Evolutionary conservation across 192 early-diverging fungal genomes (phyloP).

Genomic region (Borealophlyctis nickersoniae): DNA sequence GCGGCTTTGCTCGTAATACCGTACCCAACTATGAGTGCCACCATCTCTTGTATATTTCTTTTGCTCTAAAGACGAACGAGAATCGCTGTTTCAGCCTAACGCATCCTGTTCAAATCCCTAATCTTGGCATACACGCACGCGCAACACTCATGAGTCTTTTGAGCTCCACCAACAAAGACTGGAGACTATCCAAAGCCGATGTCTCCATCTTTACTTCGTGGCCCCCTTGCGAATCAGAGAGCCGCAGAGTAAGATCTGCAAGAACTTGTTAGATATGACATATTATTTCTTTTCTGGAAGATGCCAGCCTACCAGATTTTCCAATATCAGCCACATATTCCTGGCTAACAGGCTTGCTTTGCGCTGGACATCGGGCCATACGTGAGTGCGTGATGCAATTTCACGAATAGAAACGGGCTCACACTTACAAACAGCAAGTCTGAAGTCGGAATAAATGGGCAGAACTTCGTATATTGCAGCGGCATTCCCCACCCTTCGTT

Average conservation of each 20-base stretch:
- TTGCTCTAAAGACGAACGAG: constrained; percentile 17
- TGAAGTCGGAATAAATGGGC: constrained; percentile 27
- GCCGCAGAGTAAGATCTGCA: constrained; percentile 20
- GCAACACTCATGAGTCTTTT: constrained; percentile 27
- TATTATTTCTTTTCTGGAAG: too few species aligned
- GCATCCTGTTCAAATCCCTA: not conserved
- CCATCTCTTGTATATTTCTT: constrained; percentile 14
- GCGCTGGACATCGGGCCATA: constrained; percentile 5
- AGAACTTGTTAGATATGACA: not conserved
- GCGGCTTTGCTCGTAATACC: constrained; percentile 19
- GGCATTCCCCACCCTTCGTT: constrained; percentile 7
- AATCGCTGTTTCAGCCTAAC: not conserved
- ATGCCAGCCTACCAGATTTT: too few species aligned
- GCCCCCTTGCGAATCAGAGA: constrained; percentile 9
- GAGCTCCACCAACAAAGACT: constrained; percentile 24
- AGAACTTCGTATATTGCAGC: constrained; percentile 12
- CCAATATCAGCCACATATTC: too few species aligned
- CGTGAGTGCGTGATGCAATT: not conserved
- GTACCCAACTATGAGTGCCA: constrained; percentile 29
- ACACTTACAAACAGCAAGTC: constrained; percentile 23
- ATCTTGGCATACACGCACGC: constrained; percentile 11
- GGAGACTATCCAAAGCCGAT: constrained; percentile 19
- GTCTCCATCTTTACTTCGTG: constrained; percentile 21
- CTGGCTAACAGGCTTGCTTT: constrained; percentile 24
- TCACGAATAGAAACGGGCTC: not conserved